Base-by-base conservation (phyloP, 2,329 filamentous ascomycete genomes). In the Aotearoamyces nothofagi region DNA sequence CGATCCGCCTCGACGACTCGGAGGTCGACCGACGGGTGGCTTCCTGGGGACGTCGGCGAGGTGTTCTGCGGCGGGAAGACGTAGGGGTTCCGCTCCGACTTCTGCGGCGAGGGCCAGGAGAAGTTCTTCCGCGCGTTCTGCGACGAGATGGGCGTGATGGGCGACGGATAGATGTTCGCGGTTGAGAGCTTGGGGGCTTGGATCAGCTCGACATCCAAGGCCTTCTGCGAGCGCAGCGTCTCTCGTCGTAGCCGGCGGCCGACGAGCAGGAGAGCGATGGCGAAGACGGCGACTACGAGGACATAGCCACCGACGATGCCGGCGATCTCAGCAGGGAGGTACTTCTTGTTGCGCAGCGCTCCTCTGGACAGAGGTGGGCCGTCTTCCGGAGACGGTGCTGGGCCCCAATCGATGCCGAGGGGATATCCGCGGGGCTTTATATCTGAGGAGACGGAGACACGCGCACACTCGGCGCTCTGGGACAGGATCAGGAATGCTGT, bases 231-330 rank as follows among this genome's bases (percentile, higher is more conserved):
- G 9, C 19, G 16, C 16, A 38, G 29, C 22, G 38, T 20, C 40
- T 54, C 22, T 9, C 33, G 32, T 17, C 62, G 51, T 46, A 64
- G 45, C 60, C 66, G 50, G 61, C 68, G 49, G 51, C 72, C 51
- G 51, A 83, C 60, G 13, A 67, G 50, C 23, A 83, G 58, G 5
- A 84, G 58, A 26, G 69, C 57, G 17, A 70, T 59, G 42, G 81
- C 75, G 43, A 90, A 70, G 43, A 90, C 53, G 44, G 83, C 62
- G 46, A 92, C 64, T 19, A 73, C 80, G 35, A 82, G 52, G 33
- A 86, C 64, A 69, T 94, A 94, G 34, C 80, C 76, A 36, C 76
- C 83, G 34, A 87, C 66, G 35, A 96, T 79, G 40, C 76, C 82
- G 38, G 79, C 78, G 41, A 94, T 75, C 53, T 94, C 78, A 34